phyloP scores from a whole-genome alignment of 768 basidiomycete genomes.

The Pleurotus salmoneostramineus region DNA sequence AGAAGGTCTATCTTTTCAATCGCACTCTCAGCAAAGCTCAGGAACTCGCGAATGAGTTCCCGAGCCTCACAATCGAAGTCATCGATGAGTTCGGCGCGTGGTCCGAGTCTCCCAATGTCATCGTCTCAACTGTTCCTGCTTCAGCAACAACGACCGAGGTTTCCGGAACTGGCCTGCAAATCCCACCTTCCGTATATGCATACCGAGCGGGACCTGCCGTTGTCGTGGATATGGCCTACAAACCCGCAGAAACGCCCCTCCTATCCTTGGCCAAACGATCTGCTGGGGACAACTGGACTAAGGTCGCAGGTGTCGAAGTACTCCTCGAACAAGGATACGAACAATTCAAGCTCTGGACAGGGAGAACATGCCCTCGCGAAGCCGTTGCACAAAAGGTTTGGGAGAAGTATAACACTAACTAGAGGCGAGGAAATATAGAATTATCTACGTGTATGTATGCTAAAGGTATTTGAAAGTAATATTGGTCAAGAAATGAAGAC shows the following conservation, averaged over 20 bases:
- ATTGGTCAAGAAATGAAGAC: background rate
- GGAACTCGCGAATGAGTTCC: slow-evolving; percentile 65
- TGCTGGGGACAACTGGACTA: slow-evolving; percentile 50
- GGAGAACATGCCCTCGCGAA: slow-evolving; percentile 50
- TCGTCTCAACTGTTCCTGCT: slow-evolving; percentile 88
- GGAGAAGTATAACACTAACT: slow-evolving; percentile 17
- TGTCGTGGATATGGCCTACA: slow-evolving; percentile 94
- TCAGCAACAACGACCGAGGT: slow-evolving; percentile 42
- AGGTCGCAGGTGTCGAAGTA: slow-evolving; percentile 79
- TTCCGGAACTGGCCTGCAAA: slow-evolving; percentile 28
- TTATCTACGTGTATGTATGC: background rate
- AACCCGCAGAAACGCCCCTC: slow-evolving; percentile 81
- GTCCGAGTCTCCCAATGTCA: slow-evolving; percentile 54
- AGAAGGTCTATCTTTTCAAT: slow-evolving; percentile 83
- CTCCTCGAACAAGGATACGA: slow-evolving; percentile 85
- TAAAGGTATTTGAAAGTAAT: background rate
- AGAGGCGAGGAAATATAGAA: background rate
- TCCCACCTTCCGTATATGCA: slow-evolving; percentile 56
- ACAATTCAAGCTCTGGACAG: slow-evolving; percentile 84
- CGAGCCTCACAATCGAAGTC: slow-evolving; percentile 54
- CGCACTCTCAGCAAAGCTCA: slow-evolving; percentile 75
- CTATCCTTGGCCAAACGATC: slow-evolving; percentile 57
- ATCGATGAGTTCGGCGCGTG: slow-evolving; percentile 45
- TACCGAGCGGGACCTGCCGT: slow-evolving; percentile 49
- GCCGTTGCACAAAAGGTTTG: slow-evolving; percentile 43